Percentiles rank a stretch among this genome's conserved stretches.
phyloP scores from a whole-genome alignment of 2,329 filamentous ascomycete genomes.

The Thielaviopsis ethacetica region DNA sequence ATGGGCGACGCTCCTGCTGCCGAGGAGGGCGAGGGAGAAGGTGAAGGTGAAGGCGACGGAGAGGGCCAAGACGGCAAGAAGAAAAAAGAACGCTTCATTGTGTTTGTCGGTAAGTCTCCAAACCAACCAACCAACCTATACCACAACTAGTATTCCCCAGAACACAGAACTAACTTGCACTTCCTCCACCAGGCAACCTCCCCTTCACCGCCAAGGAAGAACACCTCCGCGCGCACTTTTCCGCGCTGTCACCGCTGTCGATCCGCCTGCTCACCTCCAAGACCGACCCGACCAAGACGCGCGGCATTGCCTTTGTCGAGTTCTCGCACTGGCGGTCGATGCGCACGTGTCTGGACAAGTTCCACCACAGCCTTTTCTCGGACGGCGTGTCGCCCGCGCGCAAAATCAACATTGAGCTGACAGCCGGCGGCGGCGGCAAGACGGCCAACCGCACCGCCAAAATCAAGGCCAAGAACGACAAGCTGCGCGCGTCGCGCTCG shows the following conservation, averaged over 20 bases:
- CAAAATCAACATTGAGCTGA: constrained; percentile 85
- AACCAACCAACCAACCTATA: constrained; percentile 1
- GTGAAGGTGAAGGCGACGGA: constrained; percentile 17
- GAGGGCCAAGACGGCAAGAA: constrained; percentile 14
- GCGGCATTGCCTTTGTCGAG: constrained; percentile 76
- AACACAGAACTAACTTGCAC: constrained; percentile 18
- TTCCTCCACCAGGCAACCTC: constrained; percentile 50
- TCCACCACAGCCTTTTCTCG: constrained; percentile 69
- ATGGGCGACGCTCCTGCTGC: constrained; percentile 13
- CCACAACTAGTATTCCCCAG: constrained; percentile 15
- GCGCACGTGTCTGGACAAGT: constrained; percentile 81
- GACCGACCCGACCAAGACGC: constrained; percentile 43
- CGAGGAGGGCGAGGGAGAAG: constrained; percentile 15
- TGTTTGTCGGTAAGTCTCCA: constrained; percentile 55
- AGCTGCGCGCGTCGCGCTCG: constrained; percentile 52
- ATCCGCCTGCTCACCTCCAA: constrained; percentile 61
- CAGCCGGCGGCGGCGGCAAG: constrained; percentile 75
- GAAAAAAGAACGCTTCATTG: constrained; percentile 48
- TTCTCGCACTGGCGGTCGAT: constrained; percentile 76
- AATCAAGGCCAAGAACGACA: constrained; percentile 72
- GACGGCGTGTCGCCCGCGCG: constrained; percentile 39
- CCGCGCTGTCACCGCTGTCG: constrained; percentile 50
- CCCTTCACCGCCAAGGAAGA: constrained; percentile 65
- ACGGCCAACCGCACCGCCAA: constrained; percentile 55
- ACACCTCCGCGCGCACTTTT: constrained; percentile 59